Evolutionary conservation across 129 eudicot species (phyloP).

Genomic region (Rutidosis leptorrhynchoides): DNA sequence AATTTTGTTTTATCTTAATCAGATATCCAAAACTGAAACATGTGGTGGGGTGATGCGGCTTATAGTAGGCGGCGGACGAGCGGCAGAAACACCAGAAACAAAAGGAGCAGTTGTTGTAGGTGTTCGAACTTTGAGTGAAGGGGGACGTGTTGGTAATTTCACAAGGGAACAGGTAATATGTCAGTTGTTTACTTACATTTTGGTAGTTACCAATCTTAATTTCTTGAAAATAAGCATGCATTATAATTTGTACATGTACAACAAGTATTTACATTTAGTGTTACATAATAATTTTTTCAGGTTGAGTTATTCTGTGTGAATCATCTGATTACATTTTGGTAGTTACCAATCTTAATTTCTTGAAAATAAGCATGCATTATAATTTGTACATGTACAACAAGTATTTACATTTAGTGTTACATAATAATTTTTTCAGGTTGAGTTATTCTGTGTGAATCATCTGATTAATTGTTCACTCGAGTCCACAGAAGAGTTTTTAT

Average conservation of each 20-base stretch:
- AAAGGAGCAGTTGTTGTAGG: conserved; percentile 94
- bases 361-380: conserved; percentile 3
- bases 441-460: conserved; percentile 95
- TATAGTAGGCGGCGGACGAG: conserved; percentile 98
- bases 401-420: conserved; percentile 8
- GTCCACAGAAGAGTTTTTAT: conserved; percentile 94
- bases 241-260: not conserved
- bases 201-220: not conserved
- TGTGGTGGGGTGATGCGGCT: conserved; percentile 97
- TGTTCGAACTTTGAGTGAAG: conserved; percentile 96
- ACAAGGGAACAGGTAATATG: conserved; percentile 84
- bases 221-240: not conserved
- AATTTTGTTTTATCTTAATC: conserved; percentile 5
- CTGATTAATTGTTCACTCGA: conserved; percentile 92
- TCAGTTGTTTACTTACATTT: not conserved
- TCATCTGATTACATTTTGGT: conserved; percentile 43
- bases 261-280: conserved; percentile 7
- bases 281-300: conserved; percentile 37
- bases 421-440: conserved; percentile 53
- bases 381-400: not conserved
- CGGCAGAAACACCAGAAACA: conserved; percentile 69
- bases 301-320: conserved; percentile 96
- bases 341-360: not conserved
- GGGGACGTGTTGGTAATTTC: conserved; percentile 96
- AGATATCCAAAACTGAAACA: conserved; percentile 81